These are phyloP conservation scores for Peniophora sp. DNA, from an alignment of 1,284 basidiomycete genomes.

Conservation along the genomic window DNA sequence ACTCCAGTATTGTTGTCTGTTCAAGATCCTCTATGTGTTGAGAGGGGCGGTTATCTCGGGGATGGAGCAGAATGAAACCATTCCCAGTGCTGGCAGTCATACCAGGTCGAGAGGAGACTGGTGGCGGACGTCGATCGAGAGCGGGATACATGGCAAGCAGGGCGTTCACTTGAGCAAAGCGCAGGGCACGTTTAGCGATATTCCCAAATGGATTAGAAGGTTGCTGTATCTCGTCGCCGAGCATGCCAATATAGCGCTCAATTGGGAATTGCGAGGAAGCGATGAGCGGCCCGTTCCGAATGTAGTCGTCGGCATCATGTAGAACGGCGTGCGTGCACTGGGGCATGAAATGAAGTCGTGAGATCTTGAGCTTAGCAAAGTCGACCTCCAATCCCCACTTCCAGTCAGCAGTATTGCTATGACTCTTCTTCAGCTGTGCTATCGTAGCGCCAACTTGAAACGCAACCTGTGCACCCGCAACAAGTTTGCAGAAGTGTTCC, in stretches of 20 bases:
- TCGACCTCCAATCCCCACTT: conserved; percentile 14
- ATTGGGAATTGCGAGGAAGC: conserved; percentile 15
- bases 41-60: background rate
- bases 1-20: conserved; percentile 1
- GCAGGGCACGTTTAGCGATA: conserved; percentile 12
- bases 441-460: conserved; percentile 7
- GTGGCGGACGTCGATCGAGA: background rate
- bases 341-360: conserved; percentile 17
- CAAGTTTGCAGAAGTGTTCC: conserved; percentile 16
- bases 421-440: conserved; percentile 3
- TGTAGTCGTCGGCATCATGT: conserved; percentile 11
- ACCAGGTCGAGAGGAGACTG: background rate
- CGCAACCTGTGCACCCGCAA: conserved; percentile 9
- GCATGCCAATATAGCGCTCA: conserved; percentile 18
- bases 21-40: conserved; percentile 1
- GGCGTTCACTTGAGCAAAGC: conserved; percentile 13
- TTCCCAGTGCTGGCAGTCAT: conserved; percentile 8
- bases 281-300: conserved; percentile 13
- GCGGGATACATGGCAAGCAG: conserved; percentile 13
- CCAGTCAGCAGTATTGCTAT: conserved; percentile 10
- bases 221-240: conserved; percentile 16
- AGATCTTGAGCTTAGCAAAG: conserved; percentile 13
- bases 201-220: conserved; percentile 16
- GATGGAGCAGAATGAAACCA: conserved; percentile 7
- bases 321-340: conserved; percentile 15